Evolutionary conservation across 768 basidiomycete species (phyloP).

Genomic region (Boletellus ananiceps): DNA sequence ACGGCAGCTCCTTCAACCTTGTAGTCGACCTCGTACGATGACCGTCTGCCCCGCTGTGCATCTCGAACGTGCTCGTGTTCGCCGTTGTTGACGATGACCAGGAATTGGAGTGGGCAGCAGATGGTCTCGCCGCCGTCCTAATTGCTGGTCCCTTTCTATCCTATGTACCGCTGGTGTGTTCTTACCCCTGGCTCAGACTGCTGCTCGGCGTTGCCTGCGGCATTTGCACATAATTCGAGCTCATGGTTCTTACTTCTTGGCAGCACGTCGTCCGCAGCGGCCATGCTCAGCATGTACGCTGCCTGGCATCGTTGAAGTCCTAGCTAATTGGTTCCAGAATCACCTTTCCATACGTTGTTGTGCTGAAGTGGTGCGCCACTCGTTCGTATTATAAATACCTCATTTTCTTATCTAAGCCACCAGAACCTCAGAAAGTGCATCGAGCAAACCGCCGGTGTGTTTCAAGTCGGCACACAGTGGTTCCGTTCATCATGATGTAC

Average conservation of each 20-base stretch:
- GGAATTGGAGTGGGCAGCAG: conserved; percentile 69
- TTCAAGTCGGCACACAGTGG: conserved; percentile 85
- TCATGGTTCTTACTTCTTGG: conserved; percentile 87
- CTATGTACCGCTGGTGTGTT: conserved; percentile 73
- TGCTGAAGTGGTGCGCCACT: conserved; percentile 55
- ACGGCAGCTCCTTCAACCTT: not conserved
- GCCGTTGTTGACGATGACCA: conserved; percentile 23
- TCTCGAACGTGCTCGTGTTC: not conserved
- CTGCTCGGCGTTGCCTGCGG: conserved; percentile 32
- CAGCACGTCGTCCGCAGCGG: conserved; percentile 75
- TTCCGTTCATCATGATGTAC: conserved; percentile 75
- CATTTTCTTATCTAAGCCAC: conserved; percentile 2
- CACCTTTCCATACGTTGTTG: conserved; percentile 83
- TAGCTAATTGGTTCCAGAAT: conserved; percentile 30
- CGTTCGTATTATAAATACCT: not conserved
- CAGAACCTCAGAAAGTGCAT: conserved; percentile 70
- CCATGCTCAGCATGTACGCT: conserved; percentile 77
- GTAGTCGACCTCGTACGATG: not conserved
- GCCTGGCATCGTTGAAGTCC: not conserved
- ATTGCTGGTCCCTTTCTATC: conserved; percentile 78
- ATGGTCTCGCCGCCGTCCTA: conserved; percentile 53
- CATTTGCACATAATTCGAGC: conserved; percentile 76
- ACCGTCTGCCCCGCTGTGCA: conserved; percentile 21
- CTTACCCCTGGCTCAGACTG: not conserved
- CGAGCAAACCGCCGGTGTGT: conserved; percentile 74